Conservation (phyloP, 1,139 yeast species). For the Candida mesenterica region DNA sequence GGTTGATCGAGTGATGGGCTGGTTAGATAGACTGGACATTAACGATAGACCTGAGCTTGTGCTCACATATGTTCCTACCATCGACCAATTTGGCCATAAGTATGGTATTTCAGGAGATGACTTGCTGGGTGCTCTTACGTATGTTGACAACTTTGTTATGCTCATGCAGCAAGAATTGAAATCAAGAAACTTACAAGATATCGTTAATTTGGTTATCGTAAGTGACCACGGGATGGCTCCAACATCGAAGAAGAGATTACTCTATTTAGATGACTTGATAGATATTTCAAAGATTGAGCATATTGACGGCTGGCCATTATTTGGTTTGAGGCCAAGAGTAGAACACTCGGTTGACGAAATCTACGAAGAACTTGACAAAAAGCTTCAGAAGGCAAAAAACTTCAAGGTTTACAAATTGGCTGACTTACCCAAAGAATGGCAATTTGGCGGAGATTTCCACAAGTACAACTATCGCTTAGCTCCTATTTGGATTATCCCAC, state of each 20-base stretch:
- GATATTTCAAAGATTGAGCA: constrained; percentile 56
- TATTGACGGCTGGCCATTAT: constrained; percentile 87
- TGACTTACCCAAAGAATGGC: constrained; percentile 61
- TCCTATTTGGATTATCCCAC: constrained; percentile 82
- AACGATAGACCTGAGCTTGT: constrained; percentile 68
- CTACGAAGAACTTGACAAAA: constrained; percentile 28
- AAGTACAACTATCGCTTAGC: constrained; percentile 64
- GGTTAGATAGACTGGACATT: constrained; percentile 59
- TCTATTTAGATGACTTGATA: constrained; percentile 68
- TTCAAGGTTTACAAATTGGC: constrained; percentile 54
- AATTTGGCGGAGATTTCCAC: constrained; percentile 58
- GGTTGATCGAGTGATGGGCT: constrained; percentile 52
- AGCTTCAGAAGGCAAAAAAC: constrained; percentile 25
- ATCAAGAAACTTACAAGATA: constrained; percentile 54
- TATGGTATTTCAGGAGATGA: constrained; percentile 65
- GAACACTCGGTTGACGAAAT: constrained; percentile 36
- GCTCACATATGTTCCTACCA: constrained; percentile 77
- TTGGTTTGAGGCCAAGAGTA: constrained; percentile 63
- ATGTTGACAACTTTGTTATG: constrained; percentile 66
- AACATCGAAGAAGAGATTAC: constrained; percentile 62
- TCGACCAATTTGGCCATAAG: constrained; percentile 73
- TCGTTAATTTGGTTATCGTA: constrained; percentile 73
- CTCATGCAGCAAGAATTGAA: constrained; percentile 47
- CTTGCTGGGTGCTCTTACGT: constrained; percentile 50
- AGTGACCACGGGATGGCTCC: constrained; percentile 97